Evolutionary conservation across 2,329 filamentous ascomycete genomes (phyloP), one percentile per base, ranked within the genome.

Genomic region (Ascochyta koolunga): DNA sequence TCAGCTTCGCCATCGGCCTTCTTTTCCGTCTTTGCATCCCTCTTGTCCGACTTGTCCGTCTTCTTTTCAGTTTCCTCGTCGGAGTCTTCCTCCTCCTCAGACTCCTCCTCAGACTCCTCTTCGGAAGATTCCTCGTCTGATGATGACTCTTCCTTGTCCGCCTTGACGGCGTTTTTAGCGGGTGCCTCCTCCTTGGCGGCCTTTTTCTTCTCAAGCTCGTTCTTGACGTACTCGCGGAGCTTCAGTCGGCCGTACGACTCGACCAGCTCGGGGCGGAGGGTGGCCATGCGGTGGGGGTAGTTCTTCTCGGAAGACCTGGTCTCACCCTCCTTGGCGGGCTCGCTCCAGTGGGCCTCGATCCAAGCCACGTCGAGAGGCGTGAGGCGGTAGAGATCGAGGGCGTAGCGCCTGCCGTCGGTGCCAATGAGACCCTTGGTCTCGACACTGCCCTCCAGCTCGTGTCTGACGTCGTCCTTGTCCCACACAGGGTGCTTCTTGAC

Each of bases 401-500:
- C 91, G 71, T 99, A 99, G 74, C 96, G 97, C 66, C 95, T 86
- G 32, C 93, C 95, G 70, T 99, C 95, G 1, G 95, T 99, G 41
- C 95, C 95, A 66, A 99, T 82, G n/a, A 99, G 81, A 47, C 95
- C 95, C 80, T 99, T 99, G 47, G 95, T 99, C 78, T 99, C 95
- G 13, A 99, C 93, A 68, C 93, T 98, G 35, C 90, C 91, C 76
- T 98, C 93, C 3, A 99, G 82, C 58, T 97, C 91, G 68, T 96
- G 92, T 58, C 89, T 86, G 77, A 92, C 89, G 63, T 88, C 86
- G 66, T 96, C 91, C 82, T 98, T 98, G 77, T 99, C 95, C 95
- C 95, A 99, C 4, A 99, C 96, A 38, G 92, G 82, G 74, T 99
- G 95, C 78, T 89, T 89, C 84, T 98, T 98, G 54, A 97, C 90